phyloP scores from a whole-genome alignment of 1,139 yeast species.

The Yamadazyma sp. region DNA sequence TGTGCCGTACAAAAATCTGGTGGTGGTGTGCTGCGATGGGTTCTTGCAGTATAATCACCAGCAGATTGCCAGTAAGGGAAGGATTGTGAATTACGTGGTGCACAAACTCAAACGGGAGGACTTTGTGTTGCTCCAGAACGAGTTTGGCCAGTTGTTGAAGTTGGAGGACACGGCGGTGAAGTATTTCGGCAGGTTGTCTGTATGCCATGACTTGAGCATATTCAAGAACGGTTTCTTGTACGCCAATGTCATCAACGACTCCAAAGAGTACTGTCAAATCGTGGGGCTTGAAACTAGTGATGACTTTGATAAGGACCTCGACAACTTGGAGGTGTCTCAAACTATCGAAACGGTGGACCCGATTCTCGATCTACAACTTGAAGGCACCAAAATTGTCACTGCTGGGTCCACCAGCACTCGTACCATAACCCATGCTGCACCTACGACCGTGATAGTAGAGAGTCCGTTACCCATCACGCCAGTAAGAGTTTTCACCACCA shows the following conservation, averaged over 20 bases:
- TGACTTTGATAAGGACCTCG: constrained; percentile 36
- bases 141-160: constrained; percentile 77
- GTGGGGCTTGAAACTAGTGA: constrained; percentile 65
- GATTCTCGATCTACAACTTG: constrained; percentile 47
- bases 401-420: constrained; percentile 23
- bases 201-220: constrained; percentile 54
- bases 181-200: constrained; percentile 77
- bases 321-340: constrained; percentile 62
- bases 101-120: constrained; percentile 66
- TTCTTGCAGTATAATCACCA: constrained; percentile 28
- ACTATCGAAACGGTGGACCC: constrained; percentile 59
- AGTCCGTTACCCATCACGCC: constrained; percentile 72
- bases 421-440: constrained; percentile 57
- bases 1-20: constrained; percentile 35
- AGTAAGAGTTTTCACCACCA: constrained; percentile 60
- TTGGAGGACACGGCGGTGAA: constrained; percentile 33
- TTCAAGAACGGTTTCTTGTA: constrained; percentile 76
- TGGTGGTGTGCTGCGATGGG: constrained; percentile 40
- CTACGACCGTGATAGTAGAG: constrained; percentile 62
- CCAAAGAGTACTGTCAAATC: constrained; percentile 71
- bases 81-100: constrained; percentile 56
- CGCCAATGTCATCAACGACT: constrained; percentile 62
- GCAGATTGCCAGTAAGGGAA: constrained; percentile 16
- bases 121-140: constrained; percentile 71
- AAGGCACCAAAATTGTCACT: constrained; percentile 33